Conservation (phyloP, 257 asterid species). For the Jaltomata sinuosa region DNA sequence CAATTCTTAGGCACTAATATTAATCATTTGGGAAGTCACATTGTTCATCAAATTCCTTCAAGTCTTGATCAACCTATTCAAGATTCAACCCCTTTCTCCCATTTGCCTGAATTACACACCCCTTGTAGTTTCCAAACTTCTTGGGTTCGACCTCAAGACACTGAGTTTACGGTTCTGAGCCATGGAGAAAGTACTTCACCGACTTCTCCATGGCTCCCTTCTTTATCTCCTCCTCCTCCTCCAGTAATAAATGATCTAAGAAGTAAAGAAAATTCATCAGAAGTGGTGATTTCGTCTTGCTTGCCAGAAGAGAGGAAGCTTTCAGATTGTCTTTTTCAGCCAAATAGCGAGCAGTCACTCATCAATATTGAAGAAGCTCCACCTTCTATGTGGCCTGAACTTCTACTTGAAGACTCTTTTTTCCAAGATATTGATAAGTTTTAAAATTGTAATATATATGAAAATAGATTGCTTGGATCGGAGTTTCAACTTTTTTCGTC, state of each 20-base stretch:
- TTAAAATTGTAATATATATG: background rate
- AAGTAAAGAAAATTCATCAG: background rate
- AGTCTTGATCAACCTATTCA: conserved; percentile 2
- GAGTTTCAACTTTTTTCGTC: background rate
- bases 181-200: conserved; percentile 19
- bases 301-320: background rate
- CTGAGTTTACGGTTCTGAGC: conserved; percentile 4
- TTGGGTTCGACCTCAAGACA: background rate
- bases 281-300: conserved; percentile 29
- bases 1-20: background rate
- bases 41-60: background rate
- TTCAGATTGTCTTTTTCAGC: background rate
- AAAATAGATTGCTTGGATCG: background rate
- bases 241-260: background rate
- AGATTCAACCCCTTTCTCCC: conserved; percentile 24
- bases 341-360: background rate
- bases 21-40: conserved; percentile 13
- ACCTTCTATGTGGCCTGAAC: background rate
- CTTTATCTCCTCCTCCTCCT: conserved; percentile 7
- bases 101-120: conserved; percentile 37
- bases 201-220: conserved; percentile 15
- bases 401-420: background rate
- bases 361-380: background rate
- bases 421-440: background rate
- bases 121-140: conserved; percentile 12